Evolutionary conservation across 2,329 filamentous ascomycete species (phyloP), one percentile per base, ranked within the genome.

Genomic region (Rhynchosporium graminicola): DNA sequence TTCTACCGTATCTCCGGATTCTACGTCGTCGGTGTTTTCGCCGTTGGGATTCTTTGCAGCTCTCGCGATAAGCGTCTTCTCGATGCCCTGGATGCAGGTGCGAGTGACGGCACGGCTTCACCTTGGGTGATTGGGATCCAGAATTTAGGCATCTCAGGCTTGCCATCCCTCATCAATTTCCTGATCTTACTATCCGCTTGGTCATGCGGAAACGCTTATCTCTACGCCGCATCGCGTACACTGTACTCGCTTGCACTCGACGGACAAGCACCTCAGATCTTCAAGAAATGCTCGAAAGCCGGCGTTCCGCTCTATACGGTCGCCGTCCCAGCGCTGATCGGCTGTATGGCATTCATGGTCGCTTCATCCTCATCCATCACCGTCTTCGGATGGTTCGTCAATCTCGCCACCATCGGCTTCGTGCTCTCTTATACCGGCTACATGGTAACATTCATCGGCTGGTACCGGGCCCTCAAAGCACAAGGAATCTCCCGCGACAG

Each of bases 1-100:
- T 61, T 61, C 59, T 61, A 61, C 50, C 59, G 59, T n/a, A 61
- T 61, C 51, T 40, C 59, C 20, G 59, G 59, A 13, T 61, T 61
- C 59, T 61, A 61, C 33, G 20, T 61, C 42, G 51, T 61, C 13
- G 59, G 59, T 56, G 59, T 61, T 15, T 56, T 61, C 20, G 59
- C 59, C 20, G 59, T 61, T 2, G 59, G 59, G 3, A 61, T 61
- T 13, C 42, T 61, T 4, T 61, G 59, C 51, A 56, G 42, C 10
- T 47, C 38, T 29, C 48, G 59, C 20, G 59, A 61, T 26, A 36
- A 61, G 59, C 40, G 59, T 26, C 31, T 61, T 3, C 33, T 61
- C 13, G 51, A 51, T 55, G 59, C 59, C 8, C 43, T 61, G 3
- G 40, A 50, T 15, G 59, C 46, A 2, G 59, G 59, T 12, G 47